A percentile compares a stretch with the other conserved stretches of the same genome.
These are phyloP conservation scores for Kregervanrija fluxuum DNA, from an alignment of 805 yeast species.

Conservation along the genomic window DNA sequence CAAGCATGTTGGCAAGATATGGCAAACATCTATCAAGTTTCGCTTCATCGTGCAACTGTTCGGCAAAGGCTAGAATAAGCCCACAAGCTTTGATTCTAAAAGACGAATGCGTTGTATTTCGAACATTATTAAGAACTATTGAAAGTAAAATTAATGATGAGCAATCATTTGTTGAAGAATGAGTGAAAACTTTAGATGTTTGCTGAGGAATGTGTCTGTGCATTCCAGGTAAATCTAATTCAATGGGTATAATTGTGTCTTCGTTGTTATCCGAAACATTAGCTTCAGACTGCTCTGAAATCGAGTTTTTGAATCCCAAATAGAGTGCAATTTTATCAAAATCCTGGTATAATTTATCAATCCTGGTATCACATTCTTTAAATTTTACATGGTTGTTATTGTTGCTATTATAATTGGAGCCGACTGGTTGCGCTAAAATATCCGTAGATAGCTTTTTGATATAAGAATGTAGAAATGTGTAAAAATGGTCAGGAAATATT, in stretches of 20 bases:
- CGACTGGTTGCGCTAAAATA: not conserved
- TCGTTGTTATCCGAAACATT: conserved; percentile 7
- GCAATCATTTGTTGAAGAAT: conserved; percentile 27
- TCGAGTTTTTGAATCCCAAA: conserved; percentile 29
- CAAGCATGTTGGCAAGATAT: conserved; percentile 62
- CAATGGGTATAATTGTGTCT: conserved; percentile 29
- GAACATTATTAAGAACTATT: conserved; percentile 49
- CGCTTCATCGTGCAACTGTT: conserved; percentile 69
- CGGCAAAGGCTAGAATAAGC: conserved; percentile 67
- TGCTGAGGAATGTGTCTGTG: conserved; percentile 37
- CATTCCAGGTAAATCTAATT: conserved; percentile 47
- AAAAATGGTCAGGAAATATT: conserved; percentile 64
- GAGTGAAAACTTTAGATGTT: conserved; percentile 23
- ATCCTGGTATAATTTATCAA: conserved; percentile 51
- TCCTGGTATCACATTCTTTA: conserved; percentile 45
- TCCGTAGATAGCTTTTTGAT: conserved; percentile 34
- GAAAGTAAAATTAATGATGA: conserved; percentile 54
- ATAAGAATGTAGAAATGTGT: conserved; percentile 63
- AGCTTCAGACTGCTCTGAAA: conserved; percentile 10
- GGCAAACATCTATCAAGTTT: conserved; percentile 85
- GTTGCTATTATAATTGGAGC: not conserved
- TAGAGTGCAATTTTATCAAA: conserved; percentile 43
- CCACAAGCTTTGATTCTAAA: conserved; percentile 68
- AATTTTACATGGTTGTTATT: conserved; percentile 11
- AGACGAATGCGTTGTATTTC: conserved; percentile 52